Evolutionary conservation across 176 grass and related monocot species (phyloP).

Genomic region (Triticum timopheevii): DNA sequence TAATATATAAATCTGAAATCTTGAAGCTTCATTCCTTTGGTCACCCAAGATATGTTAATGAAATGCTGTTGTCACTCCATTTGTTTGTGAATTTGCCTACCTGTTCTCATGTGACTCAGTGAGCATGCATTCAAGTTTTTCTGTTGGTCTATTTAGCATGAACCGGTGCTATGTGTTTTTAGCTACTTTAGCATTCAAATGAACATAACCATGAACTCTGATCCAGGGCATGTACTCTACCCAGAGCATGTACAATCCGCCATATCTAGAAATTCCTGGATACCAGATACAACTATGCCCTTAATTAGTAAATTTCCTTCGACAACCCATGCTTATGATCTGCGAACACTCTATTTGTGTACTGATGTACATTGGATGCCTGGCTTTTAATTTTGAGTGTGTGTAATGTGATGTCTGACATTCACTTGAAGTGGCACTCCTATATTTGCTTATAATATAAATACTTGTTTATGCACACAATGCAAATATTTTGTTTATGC

Average conservation of each 20-base stretch:
- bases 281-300: neutral
- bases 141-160: neutral
- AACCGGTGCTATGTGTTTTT: neutral
- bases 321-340: neutral
- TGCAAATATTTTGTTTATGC: no score
- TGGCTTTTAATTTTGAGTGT: no score
- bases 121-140: neutral
- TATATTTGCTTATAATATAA: neutral
- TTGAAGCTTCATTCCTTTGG: no score
- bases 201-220: neutral
- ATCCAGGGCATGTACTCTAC: neutral
- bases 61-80: no score
- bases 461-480: no score
- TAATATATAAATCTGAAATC: no score
- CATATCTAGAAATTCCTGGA: neutral
- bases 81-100: no score
- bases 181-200: neutral
- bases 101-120: neutral
- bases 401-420: no score
- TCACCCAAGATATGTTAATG: no score
- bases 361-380: no score
- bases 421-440: no score
- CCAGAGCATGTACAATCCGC: neutral
- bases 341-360: no score
- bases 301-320: neutral